Evolutionary conservation across 345 rosid species (phyloP).

Genomic region (Gossypium thurberi): DNA sequence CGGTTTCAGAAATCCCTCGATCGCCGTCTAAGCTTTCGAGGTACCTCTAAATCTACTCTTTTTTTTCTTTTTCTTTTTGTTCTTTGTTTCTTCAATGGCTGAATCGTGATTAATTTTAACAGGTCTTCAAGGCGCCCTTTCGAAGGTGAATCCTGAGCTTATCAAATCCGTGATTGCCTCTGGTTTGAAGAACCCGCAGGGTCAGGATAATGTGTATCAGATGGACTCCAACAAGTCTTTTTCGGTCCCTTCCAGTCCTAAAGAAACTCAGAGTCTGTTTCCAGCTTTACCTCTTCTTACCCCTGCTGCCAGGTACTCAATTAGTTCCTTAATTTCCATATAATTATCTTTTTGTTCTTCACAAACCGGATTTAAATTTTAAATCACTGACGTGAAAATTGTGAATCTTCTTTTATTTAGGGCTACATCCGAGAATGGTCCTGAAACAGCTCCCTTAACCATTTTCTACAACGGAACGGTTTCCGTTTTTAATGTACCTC

Average conservation of each 20-base stretch:
- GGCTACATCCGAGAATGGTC: conserved; percentile 18
- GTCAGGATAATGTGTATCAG: not conserved
- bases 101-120: not conserved
- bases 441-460: conserved; percentile 62
- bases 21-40: conserved; percentile 75
- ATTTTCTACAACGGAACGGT: conserved; percentile 89
- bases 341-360: not conserved
- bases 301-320: conserved; percentile 33
- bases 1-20: conserved; percentile 39
- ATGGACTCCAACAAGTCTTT: conserved; percentile 18
- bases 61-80: not conserved
- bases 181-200: conserved; percentile 13
- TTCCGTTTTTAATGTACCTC: conserved; percentile 53
- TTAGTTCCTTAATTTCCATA: not conserved
- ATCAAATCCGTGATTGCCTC: conserved; percentile 65
- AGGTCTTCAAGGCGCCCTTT: conserved; percentile 73
- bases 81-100: not conserved
- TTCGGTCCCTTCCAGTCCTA: conserved; percentile 50
- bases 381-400: not conserved
- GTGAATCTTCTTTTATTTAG: conserved; percentile 15
- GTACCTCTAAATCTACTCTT: conserved; percentile 14
- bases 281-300: conserved; percentile 33
- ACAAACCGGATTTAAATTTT: not conserved
- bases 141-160: conserved; percentile 73
- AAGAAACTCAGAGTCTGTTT: conserved; percentile 23